Base-by-base conservation (phyloP, 2,329 filamentous ascomycete species). In the Zymoseptoria crescenta region DNA sequence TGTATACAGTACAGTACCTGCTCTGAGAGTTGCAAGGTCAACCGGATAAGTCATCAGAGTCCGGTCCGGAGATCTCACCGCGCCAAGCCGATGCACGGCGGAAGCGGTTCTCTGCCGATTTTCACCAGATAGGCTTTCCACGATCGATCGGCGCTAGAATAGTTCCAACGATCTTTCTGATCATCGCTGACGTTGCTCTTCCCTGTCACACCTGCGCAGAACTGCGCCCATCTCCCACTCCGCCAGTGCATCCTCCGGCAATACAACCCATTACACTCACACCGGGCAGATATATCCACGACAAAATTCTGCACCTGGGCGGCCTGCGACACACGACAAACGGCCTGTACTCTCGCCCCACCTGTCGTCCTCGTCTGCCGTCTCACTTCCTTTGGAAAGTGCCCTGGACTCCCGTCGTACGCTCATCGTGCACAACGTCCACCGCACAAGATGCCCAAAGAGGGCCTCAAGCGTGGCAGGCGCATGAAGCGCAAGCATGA, bases 401-500 rank as follows among this genome's bases (percentile, higher is more conserved):
- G 35, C 35, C n/a, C 35, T 13, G 35, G 35, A 45, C 16, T 13
- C 35, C 16, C 1, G 35, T 45, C 35, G 35, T 7, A 13, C 13
- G 13, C 35, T 45, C 35, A 45, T 45, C 35, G 16, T 16, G 35
- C 35, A 45, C n/a, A n/a, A 45, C 35, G 13, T 45, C 13, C 35
- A 45, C 35, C 4, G 35, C 35, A 48, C 59, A 68, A 56, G 63
- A 86, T 86, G 83, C 83, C 83, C 54, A 82, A 80, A 70, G 81
- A 84, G 70, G 74, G 80, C 67, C 83, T 80, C 70, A 82, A 83
- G 70, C 79, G 80, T 64, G 79, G 82, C 62, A 78, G 83, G 59
- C 79, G 82, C 67, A 79, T 77, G 66, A 83, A 83, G 71, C 68
- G 76, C 45, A 80, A 80, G 68, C 76, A 76, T 52, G 80, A 81